Evolutionary conservation across 805 yeast genomes (phyloP), one percentile per base, ranked within the genome.

Genomic region (Suhomyces prunicola): DNA sequence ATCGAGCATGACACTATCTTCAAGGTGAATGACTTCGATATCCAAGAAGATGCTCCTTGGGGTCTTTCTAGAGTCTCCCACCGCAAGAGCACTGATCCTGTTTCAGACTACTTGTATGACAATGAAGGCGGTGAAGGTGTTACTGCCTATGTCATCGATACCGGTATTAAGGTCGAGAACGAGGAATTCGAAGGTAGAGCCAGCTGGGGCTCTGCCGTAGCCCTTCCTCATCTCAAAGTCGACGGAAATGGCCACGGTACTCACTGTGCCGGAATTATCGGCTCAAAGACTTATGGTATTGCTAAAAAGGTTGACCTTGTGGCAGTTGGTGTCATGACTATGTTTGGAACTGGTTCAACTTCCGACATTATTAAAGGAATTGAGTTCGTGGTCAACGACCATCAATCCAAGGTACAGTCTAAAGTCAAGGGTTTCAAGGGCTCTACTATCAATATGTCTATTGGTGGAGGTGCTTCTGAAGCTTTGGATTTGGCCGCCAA

Each of bases 211-310:
- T 74, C 70, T 0, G 84, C 82, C 2, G 57, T 69, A 49, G 66
- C 76, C 52, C 75, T 79, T 57, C 78, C 84, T 0, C 67, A 53
- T n/a, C 58, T 68, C 12, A 64, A 65, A 24, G 40, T 60, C 4
- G 97, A 92, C 64, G 74, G 72, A n/a, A 85, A 86, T 60, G 97
- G 97, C 0, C 97, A 91, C 69, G 97, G 97, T 0, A 90, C 97
- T 1, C 97, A 91, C 69, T 96, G 92, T 50, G 96, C 97, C 0
- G 97, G 97, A 6, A 74, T 88, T 17, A 80, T 90, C 54, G 97
- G 93, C 0, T 88, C 97, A 3, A 77, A 73, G 54, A 82, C 85
- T 1, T 91, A 76, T 70, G 97, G 97, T 17, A 93, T 90, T 3
- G 92, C 96, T 23, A 91, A 91, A 67, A 63, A 69, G 47, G 78